A percentile compares a stretch with the other conserved stretches of the same genome.
Conservation (phyloP, 805 yeast genomes). For the Schizosaccharomyces octosporus region DNA sequence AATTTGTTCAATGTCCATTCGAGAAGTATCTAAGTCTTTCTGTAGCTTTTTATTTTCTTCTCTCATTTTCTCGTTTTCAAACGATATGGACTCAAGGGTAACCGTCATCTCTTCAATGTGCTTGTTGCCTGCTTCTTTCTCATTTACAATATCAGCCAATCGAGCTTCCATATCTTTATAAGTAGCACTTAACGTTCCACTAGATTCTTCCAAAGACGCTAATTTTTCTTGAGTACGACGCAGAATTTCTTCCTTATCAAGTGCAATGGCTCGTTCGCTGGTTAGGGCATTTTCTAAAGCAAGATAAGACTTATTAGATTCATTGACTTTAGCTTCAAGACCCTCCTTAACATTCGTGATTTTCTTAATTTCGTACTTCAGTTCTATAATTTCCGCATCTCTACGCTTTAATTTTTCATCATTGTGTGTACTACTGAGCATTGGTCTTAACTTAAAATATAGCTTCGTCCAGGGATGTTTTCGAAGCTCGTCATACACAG, state of each 20-base stretch:
- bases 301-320: constrained; percentile 11
- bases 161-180: neutral
- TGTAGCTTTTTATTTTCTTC: neutral
- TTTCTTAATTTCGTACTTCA: constrained; percentile 12
- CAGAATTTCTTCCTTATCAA: constrained; percentile 25
- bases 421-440: constrained; percentile 25
- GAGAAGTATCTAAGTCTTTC: neutral
- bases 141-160: neutral
- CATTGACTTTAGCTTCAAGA: constrained; percentile 9
- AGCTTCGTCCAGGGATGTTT: constrained; percentile 61
- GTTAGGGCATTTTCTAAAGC: constrained; percentile 15
- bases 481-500: constrained; percentile 22
- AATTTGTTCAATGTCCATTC: neutral
- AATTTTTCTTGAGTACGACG: constrained; percentile 21
- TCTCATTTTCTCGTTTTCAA: neutral
- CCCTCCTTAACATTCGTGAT: constrained; percentile 12
- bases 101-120: neutral
- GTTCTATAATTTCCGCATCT: constrained; percentile 14
- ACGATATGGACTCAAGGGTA: neutral
- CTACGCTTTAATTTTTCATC: constrained; percentile 7
- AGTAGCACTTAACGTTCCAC: neutral
- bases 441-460: constrained; percentile 46
- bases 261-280: constrained; percentile 20
- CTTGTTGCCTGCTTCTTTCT: neutral
- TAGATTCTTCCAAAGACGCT: constrained; percentile 12